Evolutionary conservation across 768 basidiomycete species (phyloP).

Genomic region (Calocybe cyanea): DNA sequence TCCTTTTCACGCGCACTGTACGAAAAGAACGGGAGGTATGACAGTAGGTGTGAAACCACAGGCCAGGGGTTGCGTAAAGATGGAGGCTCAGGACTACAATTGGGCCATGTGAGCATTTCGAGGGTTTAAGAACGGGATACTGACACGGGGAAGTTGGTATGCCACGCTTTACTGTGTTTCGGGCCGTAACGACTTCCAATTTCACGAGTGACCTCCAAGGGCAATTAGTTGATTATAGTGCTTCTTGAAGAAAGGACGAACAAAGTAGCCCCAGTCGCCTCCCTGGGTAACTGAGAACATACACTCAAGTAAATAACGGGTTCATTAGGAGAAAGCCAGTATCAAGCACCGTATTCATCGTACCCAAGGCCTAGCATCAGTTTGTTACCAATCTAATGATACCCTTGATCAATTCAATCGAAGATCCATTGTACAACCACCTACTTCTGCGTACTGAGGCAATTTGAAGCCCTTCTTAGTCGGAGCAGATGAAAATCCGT

Average conservation of each 20-base stretch:
- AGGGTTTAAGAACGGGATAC: not conserved
- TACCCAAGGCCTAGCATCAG: constrained; percentile 48
- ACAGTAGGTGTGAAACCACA: constrained; percentile 14
- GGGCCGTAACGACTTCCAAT: constrained; percentile 27
- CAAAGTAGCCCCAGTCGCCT: constrained; percentile 45
- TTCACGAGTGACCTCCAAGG: constrained; percentile 21
- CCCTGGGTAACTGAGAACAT: too few relatives aligned
- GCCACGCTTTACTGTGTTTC: constrained; percentile 47
- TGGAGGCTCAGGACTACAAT: constrained; percentile 18
- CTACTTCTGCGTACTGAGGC: constrained; percentile 56
- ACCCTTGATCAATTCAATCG: constrained; percentile 46
- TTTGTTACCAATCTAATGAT: constrained; percentile 38
- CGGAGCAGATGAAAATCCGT: too few relatives aligned
- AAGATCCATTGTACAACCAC: constrained; percentile 57
- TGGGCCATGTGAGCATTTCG: not conserved
- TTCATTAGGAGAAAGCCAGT: not conserved
- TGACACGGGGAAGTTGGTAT: constrained; percentile 41
- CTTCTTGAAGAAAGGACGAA: constrained; percentile 22
- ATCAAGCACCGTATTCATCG: constrained; percentile 36
- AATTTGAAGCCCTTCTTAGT: too few relatives aligned
- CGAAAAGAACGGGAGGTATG: too few relatives aligned
- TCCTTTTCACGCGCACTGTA: constrained; percentile 29
- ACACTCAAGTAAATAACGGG: not conserved
- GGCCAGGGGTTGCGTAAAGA: constrained; percentile 20
- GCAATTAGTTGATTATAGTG: constrained; percentile 6